phyloP scores from a whole-genome alignment of 495 filamentous ascomycete genomes.

The Penicillium flavigenum region DNA sequence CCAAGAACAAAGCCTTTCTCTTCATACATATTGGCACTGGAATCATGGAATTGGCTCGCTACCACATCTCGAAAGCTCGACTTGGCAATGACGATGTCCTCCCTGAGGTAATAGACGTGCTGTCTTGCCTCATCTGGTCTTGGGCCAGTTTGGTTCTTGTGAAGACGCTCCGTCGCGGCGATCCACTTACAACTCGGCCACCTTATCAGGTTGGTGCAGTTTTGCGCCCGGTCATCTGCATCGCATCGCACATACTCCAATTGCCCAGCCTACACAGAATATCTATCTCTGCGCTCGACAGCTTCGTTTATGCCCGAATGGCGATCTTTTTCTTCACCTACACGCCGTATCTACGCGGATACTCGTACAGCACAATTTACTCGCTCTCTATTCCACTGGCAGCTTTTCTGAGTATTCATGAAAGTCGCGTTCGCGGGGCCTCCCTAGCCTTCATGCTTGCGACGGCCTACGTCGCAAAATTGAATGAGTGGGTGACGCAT shows the following conservation, averaged over 20 bases:
- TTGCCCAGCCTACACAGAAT: slow-evolving; percentile 2
- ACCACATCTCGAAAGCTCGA: neutral
- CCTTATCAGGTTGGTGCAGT: neutral
- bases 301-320: slow-evolving; percentile 10
- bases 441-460: slow-evolving; percentile 5
- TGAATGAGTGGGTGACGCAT: slow-evolving; percentile 12
- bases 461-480: neutral
- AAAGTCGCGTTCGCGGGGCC: slow-evolving; percentile 4
- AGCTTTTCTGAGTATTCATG: neutral
- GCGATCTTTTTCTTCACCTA: slow-evolving; percentile 7
- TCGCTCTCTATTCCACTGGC: slow-evolving; percentile 6
- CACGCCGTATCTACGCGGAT: neutral
- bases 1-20: neutral
- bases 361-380: slow-evolving; percentile 1
- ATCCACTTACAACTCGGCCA: slow-evolving; percentile 6
- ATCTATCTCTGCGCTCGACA: slow-evolving; percentile 5
- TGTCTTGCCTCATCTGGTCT: slow-evolving; percentile 6
- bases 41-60: neutral
- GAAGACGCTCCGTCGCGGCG: slow-evolving; percentile 5
- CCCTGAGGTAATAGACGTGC: neutral
- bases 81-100: neutral
- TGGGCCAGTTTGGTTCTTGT: slow-evolving; percentile 9
- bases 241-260: neutral
- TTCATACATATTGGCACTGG: slow-evolving; percentile 5
- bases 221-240: neutral